Conservation (phyloP, 2,329 filamentous ascomycete species). For the Tolypocladium inflatum region DNA sequence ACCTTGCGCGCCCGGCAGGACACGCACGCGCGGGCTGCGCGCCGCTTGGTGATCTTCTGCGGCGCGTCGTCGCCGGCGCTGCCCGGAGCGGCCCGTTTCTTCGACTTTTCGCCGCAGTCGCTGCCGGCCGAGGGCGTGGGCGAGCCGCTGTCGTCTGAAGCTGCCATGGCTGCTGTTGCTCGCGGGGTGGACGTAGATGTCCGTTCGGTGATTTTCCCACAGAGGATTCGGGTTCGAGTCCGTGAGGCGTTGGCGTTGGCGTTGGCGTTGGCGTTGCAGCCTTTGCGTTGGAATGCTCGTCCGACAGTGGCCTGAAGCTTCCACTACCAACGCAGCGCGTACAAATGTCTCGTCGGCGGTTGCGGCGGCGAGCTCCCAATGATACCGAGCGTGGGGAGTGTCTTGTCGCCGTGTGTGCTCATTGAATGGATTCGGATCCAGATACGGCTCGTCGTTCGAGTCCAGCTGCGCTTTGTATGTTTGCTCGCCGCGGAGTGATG, state of each 20-base stretch:
- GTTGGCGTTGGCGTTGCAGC: background rate
- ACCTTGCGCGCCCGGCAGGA: slow-evolving; percentile 86
- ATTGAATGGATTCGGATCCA: background rate
- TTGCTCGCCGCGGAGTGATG: background rate
- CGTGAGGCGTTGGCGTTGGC: background rate
- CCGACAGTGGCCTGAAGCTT: background rate
- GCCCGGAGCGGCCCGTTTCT: slow-evolving; percentile 22
- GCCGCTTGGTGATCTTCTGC: slow-evolving; percentile 57
- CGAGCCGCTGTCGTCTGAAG: slow-evolving; percentile 16
- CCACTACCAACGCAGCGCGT: background rate
- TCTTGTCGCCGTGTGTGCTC: background rate
- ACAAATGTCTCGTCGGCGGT: background rate
- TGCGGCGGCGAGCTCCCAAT: background rate
- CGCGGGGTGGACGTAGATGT: background rate
- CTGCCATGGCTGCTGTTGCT: slow-evolving; percentile 8
- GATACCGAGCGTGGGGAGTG: slow-evolving; percentile 1
- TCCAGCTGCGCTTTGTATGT: background rate
- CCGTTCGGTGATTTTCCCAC: background rate
- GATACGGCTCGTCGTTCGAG: background rate
- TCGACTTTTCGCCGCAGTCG: slow-evolving; percentile 16
- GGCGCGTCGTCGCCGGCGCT: slow-evolving; percentile 16
- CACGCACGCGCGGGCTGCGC: slow-evolving; percentile 85
- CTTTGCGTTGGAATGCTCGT: background rate
- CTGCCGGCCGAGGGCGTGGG: slow-evolving; percentile 15
- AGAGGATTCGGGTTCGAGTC: background rate